Conservation (phyloP, 257 asterid species). For the Nicotiana tabacum region DNA sequence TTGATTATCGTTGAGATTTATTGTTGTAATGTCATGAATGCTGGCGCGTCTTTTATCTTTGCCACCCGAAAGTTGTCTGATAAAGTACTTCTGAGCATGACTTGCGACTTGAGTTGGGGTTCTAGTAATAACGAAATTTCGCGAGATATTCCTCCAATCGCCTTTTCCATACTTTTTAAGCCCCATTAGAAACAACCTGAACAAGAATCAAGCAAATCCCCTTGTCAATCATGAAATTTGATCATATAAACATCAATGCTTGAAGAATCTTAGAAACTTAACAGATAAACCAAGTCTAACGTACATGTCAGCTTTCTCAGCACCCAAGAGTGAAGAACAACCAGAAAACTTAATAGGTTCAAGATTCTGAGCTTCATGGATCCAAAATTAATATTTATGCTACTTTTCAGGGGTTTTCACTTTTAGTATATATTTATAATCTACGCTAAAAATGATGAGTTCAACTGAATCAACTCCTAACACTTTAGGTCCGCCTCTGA, state of each 20-base stretch:
- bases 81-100: slow-evolving; percentile 95
- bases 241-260: slow-evolving; percentile 3
- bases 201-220: neutral
- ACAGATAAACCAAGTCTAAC: neutral
- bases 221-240: slow-evolving; percentile 11
- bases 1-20: slow-evolving; percentile 49
- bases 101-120: slow-evolving; percentile 99
- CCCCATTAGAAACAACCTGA: slow-evolving; percentile 90
- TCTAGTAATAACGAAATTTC: slow-evolving; percentile 77
- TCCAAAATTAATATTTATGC: neutral
- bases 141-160: slow-evolving; percentile 93
- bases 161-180: slow-evolving; percentile 92
- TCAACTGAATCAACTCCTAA: neutral
- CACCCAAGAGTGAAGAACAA: neutral
- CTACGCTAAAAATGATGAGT: neutral
- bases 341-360: neutral
- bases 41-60: slow-evolving; percentile 93
- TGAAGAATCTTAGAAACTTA: neutral
- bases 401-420: neutral
- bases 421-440: no score
- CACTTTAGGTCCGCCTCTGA: neutral
- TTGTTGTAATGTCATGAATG: slow-evolving; percentile 91
- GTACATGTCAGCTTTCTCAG: neutral
- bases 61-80: slow-evolving; percentile 81
- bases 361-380: neutral